Base-by-base conservation (phyloP, 2,329 filamentous ascomycete genomes). In the Cladosporium cucumerinum region DNA sequence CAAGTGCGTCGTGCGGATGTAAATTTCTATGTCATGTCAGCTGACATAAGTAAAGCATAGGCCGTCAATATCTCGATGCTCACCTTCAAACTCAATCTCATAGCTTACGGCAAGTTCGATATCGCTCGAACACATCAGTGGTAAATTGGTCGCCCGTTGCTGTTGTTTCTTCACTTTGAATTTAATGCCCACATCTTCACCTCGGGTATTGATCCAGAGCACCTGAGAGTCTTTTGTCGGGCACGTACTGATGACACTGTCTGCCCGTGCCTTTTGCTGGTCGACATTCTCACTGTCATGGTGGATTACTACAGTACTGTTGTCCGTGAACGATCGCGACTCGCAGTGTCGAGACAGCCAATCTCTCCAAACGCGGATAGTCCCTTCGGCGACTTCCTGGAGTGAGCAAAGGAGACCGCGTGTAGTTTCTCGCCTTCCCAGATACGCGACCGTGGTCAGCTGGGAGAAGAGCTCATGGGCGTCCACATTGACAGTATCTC, bases 391-490 rank as follows among this genome's bases (percentile, higher is more conserved):
- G 46, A 94, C 80, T 49, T 86, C 87, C 60, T 89, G 83, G 66
- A 87, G 86, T 71, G 84, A 87, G 61, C 86, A 78, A 68, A 92
- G 88, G 0, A 90, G 74, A 4, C 86, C 87, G 25, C 81, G 82
- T 30, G 81, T 82, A 0, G 86, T 84, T 0, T 87, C 86, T 32
- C 87, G 80, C 73, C 88, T 88, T 66, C 92, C 87, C 43, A 96
- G 77, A 71, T 88, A 91, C 8, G 85, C 85, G 26, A 86, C 81
- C 5, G 86, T 84, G 73, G 89, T 89, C 12, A 95, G 82, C 76
- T 95, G 91, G 1, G 88, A 87, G 73, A 94, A 93, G 21, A 87
- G 78, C 76, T 93, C 90, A 67, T 86, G 84, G 1, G 84, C 84
- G 68, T 93, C 91, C 1, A 95, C 79, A 54, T 82, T 81, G 49